Conservation (phyloP, 23 red algal species). For the Gracilaria caudata region DNA sequence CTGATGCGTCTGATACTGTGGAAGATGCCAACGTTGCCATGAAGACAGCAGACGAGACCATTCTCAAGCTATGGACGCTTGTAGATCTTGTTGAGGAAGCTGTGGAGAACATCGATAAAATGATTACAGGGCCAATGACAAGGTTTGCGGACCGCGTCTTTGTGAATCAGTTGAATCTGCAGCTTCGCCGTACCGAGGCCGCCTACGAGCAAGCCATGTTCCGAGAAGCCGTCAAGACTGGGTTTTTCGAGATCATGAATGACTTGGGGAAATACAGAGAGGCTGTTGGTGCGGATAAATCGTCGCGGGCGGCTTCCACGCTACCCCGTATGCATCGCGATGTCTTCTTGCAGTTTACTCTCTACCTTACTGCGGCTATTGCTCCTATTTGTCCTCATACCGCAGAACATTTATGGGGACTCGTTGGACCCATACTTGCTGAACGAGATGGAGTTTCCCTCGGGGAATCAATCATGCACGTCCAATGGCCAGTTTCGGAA, state of each 20-base stretch:
- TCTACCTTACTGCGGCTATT: constrained; percentile 70
- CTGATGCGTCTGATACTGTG: constrained; percentile 93
- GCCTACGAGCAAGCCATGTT: constrained; percentile 92
- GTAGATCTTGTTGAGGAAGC: constrained; percentile 88
- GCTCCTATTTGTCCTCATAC: constrained; percentile 96
- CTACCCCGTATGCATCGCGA: constrained; percentile 76
- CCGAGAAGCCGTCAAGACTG: constrained; percentile 94
- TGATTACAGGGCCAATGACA: constrained; percentile 63
- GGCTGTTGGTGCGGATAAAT: constrained; percentile 91
- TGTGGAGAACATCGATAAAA: constrained; percentile 55
- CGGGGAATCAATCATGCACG: constrained; percentile 72
- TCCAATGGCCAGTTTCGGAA: constrained; percentile 67
- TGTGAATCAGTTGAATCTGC: constrained; percentile 69
- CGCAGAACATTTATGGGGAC: constrained; percentile 80
- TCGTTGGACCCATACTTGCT: constrained; percentile 23
- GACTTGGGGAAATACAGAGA: constrained; percentile 88
- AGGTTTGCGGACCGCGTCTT: constrained; percentile 93
- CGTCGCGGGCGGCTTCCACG: constrained; percentile 42
- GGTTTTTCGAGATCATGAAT: constrained; percentile 92
- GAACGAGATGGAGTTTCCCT: constrained; percentile 54
- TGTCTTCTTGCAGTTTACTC: constrained; percentile 80
- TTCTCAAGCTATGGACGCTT: constrained; percentile 93
- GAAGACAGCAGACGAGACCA: constrained; percentile 96
- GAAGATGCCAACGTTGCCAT: constrained; percentile 96
- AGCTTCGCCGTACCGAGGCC: constrained; percentile 64